Evolutionary conservation across 768 basidiomycete genomes (phyloP), one percentile per base, ranked within the genome.

Genomic region (Phanerochaete carnosa): DNA sequence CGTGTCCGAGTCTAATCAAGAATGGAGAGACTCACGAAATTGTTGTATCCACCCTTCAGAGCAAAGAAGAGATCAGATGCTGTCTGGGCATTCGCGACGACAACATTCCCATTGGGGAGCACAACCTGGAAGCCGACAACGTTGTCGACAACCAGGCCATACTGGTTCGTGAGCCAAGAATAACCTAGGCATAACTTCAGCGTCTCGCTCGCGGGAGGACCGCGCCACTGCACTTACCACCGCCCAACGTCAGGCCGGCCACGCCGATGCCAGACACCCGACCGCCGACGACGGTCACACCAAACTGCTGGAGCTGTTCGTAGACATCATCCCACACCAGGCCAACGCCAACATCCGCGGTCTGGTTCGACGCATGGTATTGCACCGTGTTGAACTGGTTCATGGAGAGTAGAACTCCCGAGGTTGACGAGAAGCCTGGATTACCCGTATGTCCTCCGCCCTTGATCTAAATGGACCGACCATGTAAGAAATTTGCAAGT

Each of bases 261-360:
- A 71, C 67, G 19, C 70, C 70, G 13, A 69, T 79, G 9, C 85
- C 84, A 9, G 79, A 69, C 2, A 85, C 81, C 1, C 86, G 74
- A 2, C 81, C 84, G 0, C 87, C 87, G 8, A 86, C 77, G 15
- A 88, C 83, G 46, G 76, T 83, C 9, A 84, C 80, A 6, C 73
- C 75, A 57, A 74, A 64, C 0, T 79, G 81, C 5, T 71, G 75
- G 3, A 89, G 75, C 5, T 79, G 80, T 3, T 74, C 73, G 62
- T 88, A 89, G 70, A 82, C 85, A 30, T 87, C 80, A 65, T 89
- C 87, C 87, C 86, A 89, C 25, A 85, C 74, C 22, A 83, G 66
- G 3, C 78, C 77, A 9, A 75, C 66, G 37, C 74, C 76, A 47
- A 79, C 62, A 11, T 64, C 65, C 6, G 59, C 70, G 3, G 66